Percentiles rank a stretch among this genome's conserved stretches.
Conservation (phyloP, 352 stramenopile species). For the Globisporangium sylvaticum region DNA sequence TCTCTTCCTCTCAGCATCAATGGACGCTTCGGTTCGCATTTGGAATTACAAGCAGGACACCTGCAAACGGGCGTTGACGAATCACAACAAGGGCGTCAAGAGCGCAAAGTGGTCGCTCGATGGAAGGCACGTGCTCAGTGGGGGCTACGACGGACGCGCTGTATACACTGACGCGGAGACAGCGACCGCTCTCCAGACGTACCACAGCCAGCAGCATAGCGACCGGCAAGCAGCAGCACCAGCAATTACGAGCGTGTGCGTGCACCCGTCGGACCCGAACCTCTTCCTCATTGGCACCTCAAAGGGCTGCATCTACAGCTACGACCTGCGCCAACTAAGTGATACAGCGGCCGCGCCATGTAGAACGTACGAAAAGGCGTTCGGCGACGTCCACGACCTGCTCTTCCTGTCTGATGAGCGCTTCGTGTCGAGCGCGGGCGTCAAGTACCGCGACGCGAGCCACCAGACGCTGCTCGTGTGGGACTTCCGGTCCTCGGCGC, state of each 20-base stretch:
- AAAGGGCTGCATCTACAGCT: slow-evolving; percentile 28
- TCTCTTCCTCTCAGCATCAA: slow-evolving; percentile 55
- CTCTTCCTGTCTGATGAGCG: slow-evolving; percentile 36
- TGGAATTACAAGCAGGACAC: slow-evolving; percentile 26
- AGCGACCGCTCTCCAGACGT: slow-evolving; percentile 9
- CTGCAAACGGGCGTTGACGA: slow-evolving; percentile 16
- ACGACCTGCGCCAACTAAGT: slow-evolving; percentile 28
- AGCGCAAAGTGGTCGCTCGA: slow-evolving; percentile 56
- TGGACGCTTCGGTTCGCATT: slow-evolving; percentile 48
- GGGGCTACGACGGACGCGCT: slow-evolving; percentile 36
- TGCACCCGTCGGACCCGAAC: slow-evolving; percentile 26
- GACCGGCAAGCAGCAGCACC: neutral
- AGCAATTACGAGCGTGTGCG: slow-evolving; percentile 25
- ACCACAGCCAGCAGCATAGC: neutral
- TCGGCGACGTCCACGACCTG: slow-evolving; percentile 52
- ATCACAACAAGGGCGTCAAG: slow-evolving; percentile 42
- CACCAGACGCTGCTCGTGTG: slow-evolving; percentile 67
- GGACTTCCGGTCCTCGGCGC: slow-evolving; percentile 39
- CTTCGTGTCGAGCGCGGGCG: slow-evolving; percentile 49
- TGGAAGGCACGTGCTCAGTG: slow-evolving; percentile 34
- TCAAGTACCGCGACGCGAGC: slow-evolving; percentile 39
- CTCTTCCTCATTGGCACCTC: slow-evolving; percentile 33
- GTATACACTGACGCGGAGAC: slow-evolving; percentile 35
- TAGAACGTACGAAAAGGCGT: slow-evolving; percentile 21
- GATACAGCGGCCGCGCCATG: neutral